Percentiles rank a stretch among this genome's conserved stretches.
These are phyloP conservation scores for Coemansia sp. DNA, from an alignment of 192 early-diverging fungal genomes.

Conservation along the genomic window DNA sequence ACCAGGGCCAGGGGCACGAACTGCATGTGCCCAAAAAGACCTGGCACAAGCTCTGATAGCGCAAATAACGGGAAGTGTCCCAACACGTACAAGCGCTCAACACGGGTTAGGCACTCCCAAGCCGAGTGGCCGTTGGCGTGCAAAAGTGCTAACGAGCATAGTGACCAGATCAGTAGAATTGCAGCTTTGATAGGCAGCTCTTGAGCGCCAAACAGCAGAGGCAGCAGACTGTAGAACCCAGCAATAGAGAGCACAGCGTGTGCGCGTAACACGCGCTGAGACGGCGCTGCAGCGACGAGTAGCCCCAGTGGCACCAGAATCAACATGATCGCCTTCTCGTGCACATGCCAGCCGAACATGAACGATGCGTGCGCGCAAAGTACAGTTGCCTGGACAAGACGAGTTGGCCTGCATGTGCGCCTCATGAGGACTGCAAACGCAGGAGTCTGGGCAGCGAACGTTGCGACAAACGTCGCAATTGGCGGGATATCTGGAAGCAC, in stretches of 20 bases:
- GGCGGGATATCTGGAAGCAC: conserved; percentile 75
- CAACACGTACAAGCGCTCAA: conserved; percentile 27
- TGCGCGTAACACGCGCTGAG: conserved; percentile 35
- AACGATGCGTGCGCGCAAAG: conserved; percentile 85
- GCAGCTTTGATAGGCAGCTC: conserved; percentile 40
- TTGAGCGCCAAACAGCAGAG: conserved; percentile 49
- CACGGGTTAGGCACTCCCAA: conserved; percentile 28
- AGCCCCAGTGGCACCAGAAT: conserved; percentile 55
- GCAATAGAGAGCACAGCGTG: conserved; percentile 34
- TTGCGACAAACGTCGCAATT: conserved; percentile 68
- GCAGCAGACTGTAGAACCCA: conserved; percentile 50
- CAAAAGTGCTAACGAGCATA: conserved; percentile 29
- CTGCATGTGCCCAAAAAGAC: conserved; percentile 54
- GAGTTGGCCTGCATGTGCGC: conserved; percentile 50
- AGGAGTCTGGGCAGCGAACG: conserved; percentile 65
- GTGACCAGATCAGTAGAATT: conserved; percentile 27
- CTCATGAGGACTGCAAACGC: conserved; percentile 21
- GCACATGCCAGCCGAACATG: conserved; percentile 98
- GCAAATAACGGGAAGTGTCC: conserved; percentile 41
- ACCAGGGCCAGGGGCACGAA: conserved; percentile 83
- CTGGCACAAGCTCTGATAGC: conserved; percentile 22
- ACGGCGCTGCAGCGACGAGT: conserved; percentile 27
- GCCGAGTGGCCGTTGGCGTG: conserved; percentile 18
- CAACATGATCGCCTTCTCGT: conserved; percentile 93
- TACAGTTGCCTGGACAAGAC: conserved; percentile 69